phyloP scores from a whole-genome alignment of 2,329 filamentous ascomycete species.

The Pseudogymnoascus sp. region DNA sequence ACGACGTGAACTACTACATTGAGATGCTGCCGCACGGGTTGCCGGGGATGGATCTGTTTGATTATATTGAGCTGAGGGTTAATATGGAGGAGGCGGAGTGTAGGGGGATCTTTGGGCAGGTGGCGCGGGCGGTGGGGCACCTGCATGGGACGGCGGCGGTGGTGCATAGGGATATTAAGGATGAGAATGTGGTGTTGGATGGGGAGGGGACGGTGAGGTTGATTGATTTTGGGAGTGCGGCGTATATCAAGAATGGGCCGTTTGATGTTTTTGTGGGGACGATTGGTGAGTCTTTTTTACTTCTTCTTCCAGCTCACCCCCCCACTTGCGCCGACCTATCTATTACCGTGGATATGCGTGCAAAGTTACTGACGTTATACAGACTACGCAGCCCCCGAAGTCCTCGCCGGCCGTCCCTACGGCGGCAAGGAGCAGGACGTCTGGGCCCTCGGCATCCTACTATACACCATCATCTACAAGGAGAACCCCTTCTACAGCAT shows the following conservation, averaged over 20 bases:
- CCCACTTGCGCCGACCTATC: neutral
- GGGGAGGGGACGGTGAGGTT: slow-evolving; percentile 93
- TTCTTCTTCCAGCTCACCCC: neutral
- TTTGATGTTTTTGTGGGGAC: slow-evolving; percentile 99
- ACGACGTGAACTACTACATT: slow-evolving; percentile 93
- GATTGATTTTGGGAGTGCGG: slow-evolving; percentile 95
- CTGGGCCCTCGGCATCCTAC: slow-evolving; percentile 91
- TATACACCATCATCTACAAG: slow-evolving; percentile 99
- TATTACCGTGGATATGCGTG: neutral
- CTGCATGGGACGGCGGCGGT: slow-evolving; percentile 84
- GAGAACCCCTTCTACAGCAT: slow-evolving; percentile 99
- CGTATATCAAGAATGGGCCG: slow-evolving; percentile 95
- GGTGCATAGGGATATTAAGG: slow-evolving; percentile 97
- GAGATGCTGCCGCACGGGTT: slow-evolving; percentile 94
- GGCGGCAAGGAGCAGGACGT: slow-evolving; percentile 96
- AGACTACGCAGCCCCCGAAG: slow-evolving; percentile 99
- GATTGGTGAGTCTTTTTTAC: slow-evolving; percentile 60
- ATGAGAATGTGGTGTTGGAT: slow-evolving; percentile 94
- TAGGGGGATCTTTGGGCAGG: slow-evolving; percentile 89
- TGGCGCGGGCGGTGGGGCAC: slow-evolving; percentile 82
- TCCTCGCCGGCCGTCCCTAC: slow-evolving; percentile 85
- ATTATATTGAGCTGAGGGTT: slow-evolving; percentile 92
- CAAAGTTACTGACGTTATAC: slow-evolving; percentile 12
- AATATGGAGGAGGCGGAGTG: slow-evolving; percentile 96
- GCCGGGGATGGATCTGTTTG: slow-evolving; percentile 96